phyloP scores from a whole-genome alignment of 2,329 filamentous ascomycete species.

The Sporothrix pseudoabietina region DNA sequence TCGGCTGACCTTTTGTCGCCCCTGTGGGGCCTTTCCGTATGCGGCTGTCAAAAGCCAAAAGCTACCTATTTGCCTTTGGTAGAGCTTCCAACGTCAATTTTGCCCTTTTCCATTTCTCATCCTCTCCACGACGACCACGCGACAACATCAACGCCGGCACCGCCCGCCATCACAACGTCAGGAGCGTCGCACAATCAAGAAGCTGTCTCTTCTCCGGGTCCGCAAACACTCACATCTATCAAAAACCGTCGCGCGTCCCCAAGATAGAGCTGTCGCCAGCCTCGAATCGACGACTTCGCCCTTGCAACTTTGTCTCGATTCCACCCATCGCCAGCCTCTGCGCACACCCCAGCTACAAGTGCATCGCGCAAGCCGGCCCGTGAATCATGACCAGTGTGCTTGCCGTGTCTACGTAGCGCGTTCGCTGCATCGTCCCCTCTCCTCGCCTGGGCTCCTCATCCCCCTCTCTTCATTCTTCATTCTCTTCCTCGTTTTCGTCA shows the following conservation, averaged over 20 bases:
- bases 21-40: slow-evolving; percentile 4
- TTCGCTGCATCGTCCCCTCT: slow-evolving; percentile 27
- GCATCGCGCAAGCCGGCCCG: slow-evolving; percentile 6
- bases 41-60: slow-evolving; percentile 9
- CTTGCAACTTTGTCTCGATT: not conserved
- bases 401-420: slow-evolving; percentile 31
- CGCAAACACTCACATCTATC: no score
- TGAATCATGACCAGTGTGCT: slow-evolving; percentile 30
- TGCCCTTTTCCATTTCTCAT: slow-evolving; percentile 3
- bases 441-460: not conserved
- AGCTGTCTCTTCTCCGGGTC: not conserved
- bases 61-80: not conserved
- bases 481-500: not conserved
- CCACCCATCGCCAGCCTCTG: not conserved
- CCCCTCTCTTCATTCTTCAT: not conserved
- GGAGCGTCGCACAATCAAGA: not conserved
- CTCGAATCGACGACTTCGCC: not conserved
- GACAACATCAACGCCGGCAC: slow-evolving; percentile 11
- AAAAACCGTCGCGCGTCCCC: not conserved
- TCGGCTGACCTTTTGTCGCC: not conserved
- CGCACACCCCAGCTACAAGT: not conserved
- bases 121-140: slow-evolving; percentile 16
- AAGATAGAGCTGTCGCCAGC: not conserved
- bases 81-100: slow-evolving; percentile 5
- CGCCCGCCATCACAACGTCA: slow-evolving; percentile 6